Evolutionary conservation across 208 protist species (phyloP), one percentile per base, ranked within the genome.

Genomic region (Leishmania aethiopica): DNA sequence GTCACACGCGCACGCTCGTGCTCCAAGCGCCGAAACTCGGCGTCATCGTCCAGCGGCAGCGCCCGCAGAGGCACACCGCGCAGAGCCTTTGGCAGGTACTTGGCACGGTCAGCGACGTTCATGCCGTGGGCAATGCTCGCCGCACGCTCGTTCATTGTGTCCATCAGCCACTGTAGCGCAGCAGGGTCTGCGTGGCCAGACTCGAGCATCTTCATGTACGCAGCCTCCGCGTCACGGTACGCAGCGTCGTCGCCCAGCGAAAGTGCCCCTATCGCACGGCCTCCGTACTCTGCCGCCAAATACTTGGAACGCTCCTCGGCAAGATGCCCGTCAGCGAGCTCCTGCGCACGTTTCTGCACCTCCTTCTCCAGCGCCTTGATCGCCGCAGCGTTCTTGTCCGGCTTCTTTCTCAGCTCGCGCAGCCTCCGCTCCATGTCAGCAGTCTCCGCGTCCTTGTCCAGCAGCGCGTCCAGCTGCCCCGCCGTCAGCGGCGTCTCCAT

Each of bases 21-120:
- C 81, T 93, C 88, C 69, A 92, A 57, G 25, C 51, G 64, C 40
- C 59, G 71, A 77, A 95, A 95, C 78, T 71, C 79, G 22, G 80
- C 79, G 75, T 97, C 90, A 17, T 80, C 75, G 77, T 94, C 91
- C 15, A 97, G 86, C 62, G 79, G 78, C 35, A 97, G 80, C 28
- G 79, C 57, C 35, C 47, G 73, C 17, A 92, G 71, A 42, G 91
- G 84, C 59, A 96, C 77, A 72, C 91, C 91, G 19, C 86, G 82
- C 22, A 90, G 82, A n/a, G 82, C 73, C 32, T 85, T 72, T 4
- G 88, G 77, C 49, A 94, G 64, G 75, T 90, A 92, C 42, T 77
- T 81, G 0, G 75, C 37, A 11, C 91, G 85, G 57, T 94, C 93
- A 5, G 75, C 77, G 1, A 82, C 84, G 71, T 93, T 92, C 62